These are phyloP conservation scores for Pseudocercospora vitis DNA, from an alignment of 2,329 filamentous ascomycete species.

Conservation along the genomic window DNA sequence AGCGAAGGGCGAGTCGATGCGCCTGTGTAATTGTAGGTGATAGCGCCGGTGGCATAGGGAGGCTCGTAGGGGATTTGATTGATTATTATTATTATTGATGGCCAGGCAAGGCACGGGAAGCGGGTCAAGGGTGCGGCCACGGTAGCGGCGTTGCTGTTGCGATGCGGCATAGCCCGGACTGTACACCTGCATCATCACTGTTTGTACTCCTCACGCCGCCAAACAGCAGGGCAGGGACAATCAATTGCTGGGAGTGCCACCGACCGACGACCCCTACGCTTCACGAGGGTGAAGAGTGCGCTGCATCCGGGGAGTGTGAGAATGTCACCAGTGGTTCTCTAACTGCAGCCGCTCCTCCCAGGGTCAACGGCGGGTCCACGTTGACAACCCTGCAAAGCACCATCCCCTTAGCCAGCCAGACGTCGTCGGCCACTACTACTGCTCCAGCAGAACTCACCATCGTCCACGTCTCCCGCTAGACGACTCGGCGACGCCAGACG, in stretches of 20 bases:
- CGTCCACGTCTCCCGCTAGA: not conserved
- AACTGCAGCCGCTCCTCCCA: not conserved
- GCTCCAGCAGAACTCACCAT: too few relatives aligned
- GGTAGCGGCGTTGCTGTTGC: not conserved
- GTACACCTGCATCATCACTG: conserved; percentile 1
- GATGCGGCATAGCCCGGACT: not conserved
- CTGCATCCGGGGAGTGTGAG: too few relatives aligned
- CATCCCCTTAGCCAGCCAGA: too few relatives aligned
- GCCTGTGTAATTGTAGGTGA: too few relatives aligned
- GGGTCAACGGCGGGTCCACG: not conserved
- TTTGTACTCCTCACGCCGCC: not conserved
- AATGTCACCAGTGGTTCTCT: not conserved
- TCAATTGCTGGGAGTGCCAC: not conserved
- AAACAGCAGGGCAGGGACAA: not conserved
- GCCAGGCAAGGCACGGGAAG: not conserved
- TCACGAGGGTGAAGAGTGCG: not conserved
- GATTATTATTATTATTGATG: too few relatives aligned
- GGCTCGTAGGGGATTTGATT: too few relatives aligned
- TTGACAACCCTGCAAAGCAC: not conserved
- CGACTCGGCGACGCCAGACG: not conserved
- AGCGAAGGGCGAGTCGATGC: not conserved
- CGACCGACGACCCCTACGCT: not conserved
- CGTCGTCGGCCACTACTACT: too few relatives aligned
- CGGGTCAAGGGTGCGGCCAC: not conserved
- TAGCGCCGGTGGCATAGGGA: too few relatives aligned